phyloP scores from a whole-genome alignment of 2,329 filamentous ascomycete genomes.

The Magnaporthiopsis rhizophila region DNA sequence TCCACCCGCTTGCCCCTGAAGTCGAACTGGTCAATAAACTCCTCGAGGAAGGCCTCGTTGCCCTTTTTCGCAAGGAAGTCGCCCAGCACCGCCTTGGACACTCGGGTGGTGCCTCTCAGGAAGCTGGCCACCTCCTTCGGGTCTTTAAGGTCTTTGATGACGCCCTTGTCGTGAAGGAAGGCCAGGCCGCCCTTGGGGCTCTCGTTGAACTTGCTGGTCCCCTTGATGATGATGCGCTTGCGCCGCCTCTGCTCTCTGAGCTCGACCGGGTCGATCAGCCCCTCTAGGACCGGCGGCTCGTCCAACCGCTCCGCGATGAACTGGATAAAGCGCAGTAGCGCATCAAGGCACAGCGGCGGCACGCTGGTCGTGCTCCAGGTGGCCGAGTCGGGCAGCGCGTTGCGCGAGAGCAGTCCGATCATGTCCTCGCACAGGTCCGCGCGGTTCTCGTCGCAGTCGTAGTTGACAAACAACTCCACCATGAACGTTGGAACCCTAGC shows the following conservation, averaged over 20 bases:
- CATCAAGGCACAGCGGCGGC: slow-evolving; percentile 87
- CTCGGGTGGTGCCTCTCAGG: slow-evolving; percentile 73
- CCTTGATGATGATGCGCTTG: slow-evolving; percentile 85
- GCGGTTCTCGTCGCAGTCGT: slow-evolving; percentile 89
- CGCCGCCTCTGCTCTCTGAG: slow-evolving; percentile 66
- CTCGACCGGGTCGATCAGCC: slow-evolving; percentile 55
- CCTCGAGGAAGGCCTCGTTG: slow-evolving; percentile 76
- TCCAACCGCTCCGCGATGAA: slow-evolving; percentile 83
- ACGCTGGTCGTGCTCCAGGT: slow-evolving; percentile 99
- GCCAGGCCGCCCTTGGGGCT: slow-evolving; percentile 83
- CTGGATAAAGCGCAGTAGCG: slow-evolving; percentile 82
- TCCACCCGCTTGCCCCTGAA: slow-evolving; percentile 82
- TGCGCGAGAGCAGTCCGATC: slow-evolving; percentile 84
- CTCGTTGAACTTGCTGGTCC: slow-evolving; percentile 89
- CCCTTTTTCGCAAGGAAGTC: slow-evolving; percentile 89
- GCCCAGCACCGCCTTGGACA: slow-evolving; percentile 85
- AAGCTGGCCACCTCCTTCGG: slow-evolving; percentile 78
- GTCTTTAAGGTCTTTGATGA: slow-evolving; percentile 70
- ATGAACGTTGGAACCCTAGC: slow-evolving; percentile 91
- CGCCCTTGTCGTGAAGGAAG: slow-evolving; percentile 75
- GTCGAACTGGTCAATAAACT: slow-evolving; percentile 81
- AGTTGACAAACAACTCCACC: slow-evolving; percentile 94
- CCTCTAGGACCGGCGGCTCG: slow-evolving; percentile 54
- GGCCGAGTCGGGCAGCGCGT: slow-evolving; percentile 92
- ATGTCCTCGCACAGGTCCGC: slow-evolving; percentile 92